Base-by-base conservation (phyloP, 1,284 basidiomycete species). In the Megacollybia platyphylla region DNA sequence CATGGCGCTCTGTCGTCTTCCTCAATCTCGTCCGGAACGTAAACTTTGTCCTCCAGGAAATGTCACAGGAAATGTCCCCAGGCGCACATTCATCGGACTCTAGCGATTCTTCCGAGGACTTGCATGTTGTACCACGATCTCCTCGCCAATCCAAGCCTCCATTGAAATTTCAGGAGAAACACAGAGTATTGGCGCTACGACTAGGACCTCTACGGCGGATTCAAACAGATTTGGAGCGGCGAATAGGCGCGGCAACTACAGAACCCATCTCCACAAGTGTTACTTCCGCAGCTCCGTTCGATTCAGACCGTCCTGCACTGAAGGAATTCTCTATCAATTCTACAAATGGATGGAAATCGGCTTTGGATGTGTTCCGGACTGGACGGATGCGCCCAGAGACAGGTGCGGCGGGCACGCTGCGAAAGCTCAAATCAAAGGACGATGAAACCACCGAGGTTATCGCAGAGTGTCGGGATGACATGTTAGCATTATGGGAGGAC, bases 1-100 rank as follows among this genome's bases (percentile, higher is more conserved):
- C 79, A 27, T 87, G 85, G 85, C 73, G 79, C 13, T 63, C 71
- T 6, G 79, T 87, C 48, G 77, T 87, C 49, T 78, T 79, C 53
- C 71, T 87, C 55, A 79, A 87, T 56, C 71, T 87, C 55, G 68
- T 84, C 45, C 74, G 80, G 46, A 80, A 78, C 49, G 68, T 83
- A 52, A 71, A 76, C 50, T 57, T 58, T 36, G 71, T 85, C 39
- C 62, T 82, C 11, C 68, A 79, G 40, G 57, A 68, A 36, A 60
- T 84, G 44, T 50, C 59, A n/a, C 65, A 66, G 24, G 77, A 79
- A 51, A 73, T 80, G 66, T 53, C 62, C 2, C 57, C 61, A 30
- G 47, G 36, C 48, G 54, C 62, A 41, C 65, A 67, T 28, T 61
- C 59, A 6, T 46, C 51, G 6, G 61, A 66, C 2, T 65, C 66